Percentiles rank a stretch among this genome's conserved stretches.
Evolutionary conservation across 257 asterid genomes (phyloP).

Genomic region (Rehmannia glutinosa): DNA sequence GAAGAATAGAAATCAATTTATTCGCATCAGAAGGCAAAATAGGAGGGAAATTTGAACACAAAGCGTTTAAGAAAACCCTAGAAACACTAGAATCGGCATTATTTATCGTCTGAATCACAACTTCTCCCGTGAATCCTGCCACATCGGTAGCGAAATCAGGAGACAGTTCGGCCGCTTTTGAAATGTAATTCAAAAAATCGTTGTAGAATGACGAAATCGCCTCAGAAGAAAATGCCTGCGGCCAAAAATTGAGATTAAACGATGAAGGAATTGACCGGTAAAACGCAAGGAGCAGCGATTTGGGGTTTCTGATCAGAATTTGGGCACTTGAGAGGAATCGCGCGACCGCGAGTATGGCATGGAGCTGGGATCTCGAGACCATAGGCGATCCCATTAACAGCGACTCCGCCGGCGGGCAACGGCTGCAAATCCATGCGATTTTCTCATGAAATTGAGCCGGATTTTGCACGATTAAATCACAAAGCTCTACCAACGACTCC

Average conservation of each 20-base stretch:
- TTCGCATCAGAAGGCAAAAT: slow-evolving; percentile 63
- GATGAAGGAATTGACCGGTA: slow-evolving; percentile 76
- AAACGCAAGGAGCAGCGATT: slow-evolving; percentile 64
- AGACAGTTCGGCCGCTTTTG: slow-evolving; percentile 51
- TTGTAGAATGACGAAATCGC: slow-evolving; percentile 56
- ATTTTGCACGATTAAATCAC: slow-evolving; percentile 71
- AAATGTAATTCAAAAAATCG: slow-evolving; percentile 58
- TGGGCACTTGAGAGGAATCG: slow-evolving; percentile 80
- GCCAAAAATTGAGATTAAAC: slow-evolving; percentile 70
- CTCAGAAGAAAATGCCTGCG: slow-evolving; percentile 66
- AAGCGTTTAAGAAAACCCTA: slow-evolving; percentile 56
- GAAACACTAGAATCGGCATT: slow-evolving; percentile 41
- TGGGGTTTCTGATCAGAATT: slow-evolving; percentile 56
- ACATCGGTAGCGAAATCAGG: slow-evolving; percentile 65
- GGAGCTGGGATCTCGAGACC: slow-evolving; percentile 84
- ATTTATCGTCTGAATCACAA: slow-evolving; percentile 50
- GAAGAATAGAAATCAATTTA: slow-evolving; percentile 51
- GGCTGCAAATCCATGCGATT: slow-evolving; percentile 81
- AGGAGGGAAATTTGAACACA: slow-evolving; percentile 71
- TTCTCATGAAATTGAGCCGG: slow-evolving; percentile 64
- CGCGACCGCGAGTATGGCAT: slow-evolving; percentile 72
- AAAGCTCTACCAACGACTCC: slow-evolving; percentile 86
- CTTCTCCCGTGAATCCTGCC: slow-evolving; percentile 73
- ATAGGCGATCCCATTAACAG: slow-evolving; percentile 70
- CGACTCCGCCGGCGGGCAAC: slow-evolving; percentile 82